Conservation (phyloP, 1,284 basidiomycete genomes). For the Irpex sp. region DNA sequence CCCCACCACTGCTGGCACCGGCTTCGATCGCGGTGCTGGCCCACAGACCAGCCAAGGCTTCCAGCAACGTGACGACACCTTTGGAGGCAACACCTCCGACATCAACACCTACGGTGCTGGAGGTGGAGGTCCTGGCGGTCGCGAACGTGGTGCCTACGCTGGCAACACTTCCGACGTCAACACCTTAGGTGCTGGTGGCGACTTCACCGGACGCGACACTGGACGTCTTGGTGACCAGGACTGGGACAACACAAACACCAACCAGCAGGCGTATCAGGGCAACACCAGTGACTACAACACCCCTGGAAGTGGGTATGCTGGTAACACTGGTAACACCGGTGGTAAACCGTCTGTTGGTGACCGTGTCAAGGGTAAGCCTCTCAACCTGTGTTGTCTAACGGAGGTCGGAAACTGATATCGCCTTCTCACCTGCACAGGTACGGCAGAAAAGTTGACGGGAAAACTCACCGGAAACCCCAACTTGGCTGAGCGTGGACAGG, state of each 20-base stretch:
- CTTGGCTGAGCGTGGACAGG: conserved; percentile 19
- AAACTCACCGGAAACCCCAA: conserved; percentile 17
- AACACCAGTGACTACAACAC: conserved; percentile 20
- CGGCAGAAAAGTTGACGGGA: conserved; percentile 23
- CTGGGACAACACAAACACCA: conserved; percentile 1
- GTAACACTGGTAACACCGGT: not conserved
- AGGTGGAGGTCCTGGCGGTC: not conserved
- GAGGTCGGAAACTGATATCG: not conserved
- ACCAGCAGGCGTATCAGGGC: conserved; percentile 11
- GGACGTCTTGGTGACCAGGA: conserved; percentile 3
- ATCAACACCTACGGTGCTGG: conserved; percentile 3
- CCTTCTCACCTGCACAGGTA: conserved; percentile 13
- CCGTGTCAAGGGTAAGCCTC: conserved; percentile 18
- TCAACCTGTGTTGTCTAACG: not conserved
- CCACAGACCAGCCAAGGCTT: not conserved
- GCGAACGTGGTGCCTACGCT: conserved; percentile 11
- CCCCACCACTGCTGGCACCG: not conserved
- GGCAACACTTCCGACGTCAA: conserved; percentile 20
- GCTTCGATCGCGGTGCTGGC: not conserved
- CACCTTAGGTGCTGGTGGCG: conserved; percentile 7
- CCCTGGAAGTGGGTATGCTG: conserved; percentile 9
- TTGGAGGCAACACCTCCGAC: not conserved
- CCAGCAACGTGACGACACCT: not conserved
- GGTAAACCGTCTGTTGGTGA: conserved; percentile 21
- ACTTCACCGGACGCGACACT: not conserved